A percentile compares a stretch with the other conserved stretches of the same genome.
Evolutionary conservation across 495 filamentous ascomycete species (phyloP).

Genomic region (Oidiodendron maius): DNA sequence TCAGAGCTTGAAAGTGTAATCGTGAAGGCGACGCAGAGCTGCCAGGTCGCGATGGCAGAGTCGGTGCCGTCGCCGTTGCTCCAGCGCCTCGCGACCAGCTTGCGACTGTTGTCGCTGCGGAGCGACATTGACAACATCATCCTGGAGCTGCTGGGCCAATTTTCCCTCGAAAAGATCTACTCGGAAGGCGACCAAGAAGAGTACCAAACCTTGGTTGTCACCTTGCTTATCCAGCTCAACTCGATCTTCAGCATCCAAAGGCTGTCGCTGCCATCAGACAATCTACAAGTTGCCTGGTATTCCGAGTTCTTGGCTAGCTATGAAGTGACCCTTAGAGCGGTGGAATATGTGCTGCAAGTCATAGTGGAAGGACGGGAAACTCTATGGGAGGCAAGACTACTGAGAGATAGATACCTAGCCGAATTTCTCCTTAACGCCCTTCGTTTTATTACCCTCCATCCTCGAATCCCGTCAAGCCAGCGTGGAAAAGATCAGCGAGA

Average conservation of each 20-base stretch:
- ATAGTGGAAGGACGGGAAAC: constrained; percentile 28
- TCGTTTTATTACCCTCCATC: constrained; percentile 29
- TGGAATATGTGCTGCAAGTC: constrained; percentile 30
- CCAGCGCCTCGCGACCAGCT: constrained; percentile 24
- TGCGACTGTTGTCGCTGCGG: constrained; percentile 26
- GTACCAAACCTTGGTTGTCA: constrained; percentile 26
- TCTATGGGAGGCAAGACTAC: constrained; percentile 23
- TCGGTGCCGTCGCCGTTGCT: constrained; percentile 28
- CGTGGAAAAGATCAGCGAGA: constrained; percentile 27
- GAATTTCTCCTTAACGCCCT: constrained; percentile 31
- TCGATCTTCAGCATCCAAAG: constrained; percentile 30
- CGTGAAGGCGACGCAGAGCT: neutral
- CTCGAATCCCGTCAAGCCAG: constrained; percentile 23
- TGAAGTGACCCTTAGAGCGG: constrained; percentile 28
- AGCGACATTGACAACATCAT: constrained; percentile 33
- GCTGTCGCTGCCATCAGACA: constrained; percentile 27
- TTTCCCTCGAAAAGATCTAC: constrained; percentile 33
- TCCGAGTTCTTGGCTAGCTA: constrained; percentile 30
- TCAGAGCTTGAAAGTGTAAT: no score
- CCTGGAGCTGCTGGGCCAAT: constrained; percentile 30
- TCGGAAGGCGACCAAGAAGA: constrained; percentile 17
- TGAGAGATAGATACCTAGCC: constrained; percentile 30
- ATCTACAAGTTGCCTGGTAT: constrained; percentile 27
- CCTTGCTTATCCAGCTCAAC: constrained; percentile 22
- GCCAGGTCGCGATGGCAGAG: constrained; percentile 22